Evolutionary conservation across 2,329 filamentous ascomycete genomes (phyloP).

Genomic region (Aspergillus phoenicis): DNA sequence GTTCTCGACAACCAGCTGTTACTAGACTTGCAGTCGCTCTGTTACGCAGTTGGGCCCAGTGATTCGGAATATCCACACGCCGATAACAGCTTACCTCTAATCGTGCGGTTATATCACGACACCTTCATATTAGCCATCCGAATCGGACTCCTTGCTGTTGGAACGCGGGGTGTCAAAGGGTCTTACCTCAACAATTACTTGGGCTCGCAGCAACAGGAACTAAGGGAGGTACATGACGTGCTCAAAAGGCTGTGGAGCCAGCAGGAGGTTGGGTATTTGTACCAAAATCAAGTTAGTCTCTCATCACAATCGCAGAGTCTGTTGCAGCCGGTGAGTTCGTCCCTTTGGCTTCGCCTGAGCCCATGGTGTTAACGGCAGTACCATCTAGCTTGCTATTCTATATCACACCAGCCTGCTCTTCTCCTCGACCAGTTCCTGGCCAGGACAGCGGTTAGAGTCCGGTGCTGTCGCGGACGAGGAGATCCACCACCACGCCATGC

Average conservation of each 20-base stretch:
- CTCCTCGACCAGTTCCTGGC: conserved; percentile 58
- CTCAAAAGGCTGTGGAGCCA: conserved; percentile 44
- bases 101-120: conserved; percentile 51
- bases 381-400: conserved; percentile 40
- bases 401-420: conserved; percentile 56
- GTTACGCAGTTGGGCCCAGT: conserved; percentile 39
- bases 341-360: neutral
- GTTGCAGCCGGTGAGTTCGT: conserved; percentile 48
- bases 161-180: conserved; percentile 41
- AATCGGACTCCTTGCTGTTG: conserved; percentile 47
- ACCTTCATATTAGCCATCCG: conserved; percentile 49
- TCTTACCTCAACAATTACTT: conserved; percentile 27
- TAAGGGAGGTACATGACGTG: conserved; percentile 41
- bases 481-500: conserved; percentile 47
- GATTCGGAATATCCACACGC: conserved; percentile 40
- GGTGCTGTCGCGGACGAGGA: conserved; percentile 43
- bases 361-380: conserved; percentile 13
- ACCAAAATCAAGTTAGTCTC: conserved; percentile 40
- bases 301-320: conserved; percentile 39
- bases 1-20: conserved; percentile 53
- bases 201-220: conserved; percentile 33
- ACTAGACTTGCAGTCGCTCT: conserved; percentile 43
- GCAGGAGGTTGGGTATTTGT: conserved; percentile 38
- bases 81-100: conserved; percentile 41
- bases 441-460: conserved; percentile 48